phyloP scores from a whole-genome alignment of 2,329 filamentous ascomycete species.

The Calycina herbarum region DNA sequence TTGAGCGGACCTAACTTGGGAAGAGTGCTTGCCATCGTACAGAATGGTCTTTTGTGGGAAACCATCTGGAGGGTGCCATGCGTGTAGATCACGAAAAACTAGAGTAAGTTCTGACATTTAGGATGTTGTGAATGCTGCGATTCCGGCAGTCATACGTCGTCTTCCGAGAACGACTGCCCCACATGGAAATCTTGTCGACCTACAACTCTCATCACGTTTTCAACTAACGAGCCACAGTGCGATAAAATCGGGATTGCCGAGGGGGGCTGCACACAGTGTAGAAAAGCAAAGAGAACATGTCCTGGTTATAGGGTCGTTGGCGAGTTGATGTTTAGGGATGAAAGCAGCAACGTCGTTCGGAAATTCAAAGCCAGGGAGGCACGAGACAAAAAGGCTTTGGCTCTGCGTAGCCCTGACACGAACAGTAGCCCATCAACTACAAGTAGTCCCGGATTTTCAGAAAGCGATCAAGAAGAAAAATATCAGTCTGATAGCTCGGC shows the following conservation, averaged over 20 bases:
- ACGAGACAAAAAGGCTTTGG: slow-evolving; percentile 1
- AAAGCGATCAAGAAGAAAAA: not conserved
- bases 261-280: slow-evolving; percentile 55
- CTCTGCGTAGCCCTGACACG: not conserved
- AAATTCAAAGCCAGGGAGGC: slow-evolving; percentile 43
- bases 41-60: slow-evolving; percentile 59
- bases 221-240: slow-evolving; percentile 44
- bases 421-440: not conserved
- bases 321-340: slow-evolving; percentile 59
- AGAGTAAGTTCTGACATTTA: slow-evolving; percentile 41
- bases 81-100: slow-evolving; percentile 56
- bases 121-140: not conserved
- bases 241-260: slow-evolving; percentile 46
- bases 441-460: not conserved
- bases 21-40: not conserved
- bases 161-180: not conserved
- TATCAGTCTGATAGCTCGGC: not conserved
- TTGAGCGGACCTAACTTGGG: not conserved
- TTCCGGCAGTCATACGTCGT: not conserved
- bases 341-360: slow-evolving; percentile 55
- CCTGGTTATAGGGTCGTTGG: slow-evolving; percentile 57
- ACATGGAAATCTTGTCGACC: too few relatives aligned
- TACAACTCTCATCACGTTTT: not conserved
- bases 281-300: slow-evolving; percentile 51
- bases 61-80: slow-evolving; percentile 57